These are phyloP conservation scores for Kuraishia ogatae DNA, from an alignment of 805 yeast genomes.

Conservation along the genomic window DNA sequence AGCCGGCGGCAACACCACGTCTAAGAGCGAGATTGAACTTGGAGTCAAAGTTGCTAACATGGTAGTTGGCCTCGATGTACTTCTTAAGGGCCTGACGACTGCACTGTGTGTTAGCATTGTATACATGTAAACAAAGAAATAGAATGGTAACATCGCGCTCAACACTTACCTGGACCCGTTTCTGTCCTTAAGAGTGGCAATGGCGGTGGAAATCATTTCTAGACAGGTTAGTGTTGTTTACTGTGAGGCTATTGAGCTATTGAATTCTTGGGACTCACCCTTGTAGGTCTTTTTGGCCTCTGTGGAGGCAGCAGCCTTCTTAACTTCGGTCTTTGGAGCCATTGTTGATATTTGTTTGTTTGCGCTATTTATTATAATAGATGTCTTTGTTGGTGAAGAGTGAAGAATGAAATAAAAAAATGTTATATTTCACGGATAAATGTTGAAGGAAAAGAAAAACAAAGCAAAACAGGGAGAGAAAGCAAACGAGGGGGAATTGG, in stretches of 20 bases:
- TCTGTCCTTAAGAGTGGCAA: constrained; percentile 65
- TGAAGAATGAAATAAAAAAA: no score
- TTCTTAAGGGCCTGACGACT: constrained; percentile 86
- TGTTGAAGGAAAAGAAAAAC: neutral
- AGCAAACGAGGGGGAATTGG: constrained; percentile 5
- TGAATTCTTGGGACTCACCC: constrained; percentile 25
- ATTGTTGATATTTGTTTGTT: constrained; percentile 12
- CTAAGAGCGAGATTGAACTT: constrained; percentile 72
- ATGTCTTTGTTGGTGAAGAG: neutral
- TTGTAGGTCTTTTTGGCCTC: constrained; percentile 33
- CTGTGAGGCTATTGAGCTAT: neutral
- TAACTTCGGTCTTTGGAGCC: constrained; percentile 26
- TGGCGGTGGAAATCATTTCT: constrained; percentile 64
- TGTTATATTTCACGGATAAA: neutral
- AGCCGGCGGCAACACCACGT: constrained; percentile 73
- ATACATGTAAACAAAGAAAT: neutral
- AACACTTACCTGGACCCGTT: constrained; percentile 61
- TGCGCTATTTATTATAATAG: neutral
- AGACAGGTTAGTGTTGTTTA: neutral
- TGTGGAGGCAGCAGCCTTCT: constrained; percentile 16
- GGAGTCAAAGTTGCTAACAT: constrained; percentile 59
- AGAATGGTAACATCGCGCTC: neutral
- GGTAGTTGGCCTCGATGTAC: constrained; percentile 57
- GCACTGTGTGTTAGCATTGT: neutral
- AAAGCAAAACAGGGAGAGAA: constrained; percentile 1